These are phyloP conservation scores for Ceratocystis destructans DNA, from an alignment of 2,329 filamentous ascomycete genomes.

Conservation along the genomic window DNA sequence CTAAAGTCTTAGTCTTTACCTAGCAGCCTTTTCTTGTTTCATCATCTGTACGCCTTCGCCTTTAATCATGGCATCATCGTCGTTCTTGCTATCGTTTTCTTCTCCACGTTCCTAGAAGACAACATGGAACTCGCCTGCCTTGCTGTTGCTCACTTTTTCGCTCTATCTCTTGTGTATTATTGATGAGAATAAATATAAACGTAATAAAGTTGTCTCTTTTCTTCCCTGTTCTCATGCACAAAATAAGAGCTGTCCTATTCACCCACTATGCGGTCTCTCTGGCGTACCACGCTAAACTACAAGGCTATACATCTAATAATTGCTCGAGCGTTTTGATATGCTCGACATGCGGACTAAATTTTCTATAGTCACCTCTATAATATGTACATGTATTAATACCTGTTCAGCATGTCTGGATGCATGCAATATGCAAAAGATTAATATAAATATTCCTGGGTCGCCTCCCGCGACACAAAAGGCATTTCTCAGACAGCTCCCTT, in stretches of 20 bases:
- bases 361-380: neutral
- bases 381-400: conserved; percentile 8
- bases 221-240: no score
- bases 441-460: neutral
- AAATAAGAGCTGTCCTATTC: no score
- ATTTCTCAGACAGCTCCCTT: neutral
- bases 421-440: conserved; percentile 4
- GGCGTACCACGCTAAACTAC: no score
- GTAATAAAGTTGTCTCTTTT: no score
- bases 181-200: no score
- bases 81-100: neutral
- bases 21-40: neutral
- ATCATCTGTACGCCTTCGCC: neutral
- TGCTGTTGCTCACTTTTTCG: neutral
- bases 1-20: no score
- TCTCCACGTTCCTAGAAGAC: neutral
- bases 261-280: no score
- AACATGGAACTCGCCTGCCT: neutral
- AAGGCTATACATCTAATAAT: no score
- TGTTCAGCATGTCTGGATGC: neutral
- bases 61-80: conserved; percentile 1
- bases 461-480: neutral
- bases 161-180: neutral
- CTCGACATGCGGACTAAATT: neutral
- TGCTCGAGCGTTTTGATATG: no score